Base-by-base conservation (phyloP, 2,329 filamentous ascomycete species). In the Nemania diffusa region DNA sequence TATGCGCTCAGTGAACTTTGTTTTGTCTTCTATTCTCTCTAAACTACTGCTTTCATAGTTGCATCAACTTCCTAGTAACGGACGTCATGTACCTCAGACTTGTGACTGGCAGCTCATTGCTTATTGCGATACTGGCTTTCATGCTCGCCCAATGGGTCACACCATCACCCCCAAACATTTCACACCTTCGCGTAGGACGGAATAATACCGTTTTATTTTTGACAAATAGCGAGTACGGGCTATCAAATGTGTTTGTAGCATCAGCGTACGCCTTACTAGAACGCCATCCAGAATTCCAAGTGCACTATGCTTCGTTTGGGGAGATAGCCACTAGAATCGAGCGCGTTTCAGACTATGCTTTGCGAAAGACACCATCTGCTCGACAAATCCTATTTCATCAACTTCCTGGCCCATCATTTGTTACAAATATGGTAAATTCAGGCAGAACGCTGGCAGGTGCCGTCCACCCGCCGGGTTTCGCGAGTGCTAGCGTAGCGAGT, bases 131-230 rank as follows among this genome's bases (percentile, higher is more conserved):
- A 22, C 40, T 66, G 34, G 64, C 58, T 17, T 29, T 62, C 26
- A 5, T 62, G 20, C 44, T 32, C 2, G 57, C 26, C 11, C 46
- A 57, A 29, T 66, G 58, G 64, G 37, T 52, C 1, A 17, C 58
- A 7, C 57, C 58, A 13, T 52, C 57, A 8, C 51, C 58, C 2
- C 64, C 58, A 13, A 52, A 27, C n/a, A 46, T 66, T 44, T 27
- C 55, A 27, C 8, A 11, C 2, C 37, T 62, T 27, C 52, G 22
- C 22, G 22, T 53, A 40, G 71, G 71, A 37, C 64, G 53, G 1
- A 70, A 70, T 48, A 74, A 74, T 40, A 70, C 66, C 1, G 68
- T 65, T 22, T 58, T 74, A 13, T 72, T 73, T 40, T 37, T 73
- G 8, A 44, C 57, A 5, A 73, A 70, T 15, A 62, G 24, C 24